Evolutionary conservation across 306 rosid species (phyloP).

Genomic region (Potentilla sterilis): DNA sequence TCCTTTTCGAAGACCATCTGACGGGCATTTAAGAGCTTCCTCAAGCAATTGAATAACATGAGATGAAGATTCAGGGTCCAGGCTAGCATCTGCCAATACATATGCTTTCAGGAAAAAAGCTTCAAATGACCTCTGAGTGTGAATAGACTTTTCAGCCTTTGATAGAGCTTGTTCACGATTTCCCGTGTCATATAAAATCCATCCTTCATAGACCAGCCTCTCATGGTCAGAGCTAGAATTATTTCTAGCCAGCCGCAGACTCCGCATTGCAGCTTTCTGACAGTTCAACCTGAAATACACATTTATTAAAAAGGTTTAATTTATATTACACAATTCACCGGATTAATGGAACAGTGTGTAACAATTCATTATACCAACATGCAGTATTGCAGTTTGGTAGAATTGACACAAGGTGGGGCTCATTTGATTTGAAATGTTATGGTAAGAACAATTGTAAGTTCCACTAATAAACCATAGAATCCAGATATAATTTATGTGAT

Average conservation of each 20-base stretch:
- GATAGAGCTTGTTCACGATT: constrained; percentile 62
- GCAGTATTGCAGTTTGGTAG: neutral
- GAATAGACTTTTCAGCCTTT: constrained; percentile 61
- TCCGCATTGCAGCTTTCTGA: constrained; percentile 79
- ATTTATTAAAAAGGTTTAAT: neutral
- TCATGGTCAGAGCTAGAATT: constrained; percentile 64
- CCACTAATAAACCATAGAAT: neutral
- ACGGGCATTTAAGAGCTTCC: constrained; percentile 84
- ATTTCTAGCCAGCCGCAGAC: constrained; percentile 75
- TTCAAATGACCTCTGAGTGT: constrained; percentile 72
- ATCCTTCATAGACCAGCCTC: constrained; percentile 82
- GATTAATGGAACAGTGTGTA: neutral
- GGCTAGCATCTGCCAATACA: constrained; percentile 60
- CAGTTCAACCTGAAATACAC: constrained; percentile 58
- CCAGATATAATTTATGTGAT: constrained; percentile 1
- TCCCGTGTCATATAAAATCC: constrained; percentile 85
- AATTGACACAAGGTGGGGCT: neutral
- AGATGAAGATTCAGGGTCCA: constrained; percentile 58
- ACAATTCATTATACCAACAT: neutral
- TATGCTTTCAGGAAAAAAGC: constrained; percentile 80
- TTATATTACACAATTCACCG: neutral
- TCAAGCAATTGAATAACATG: constrained; percentile 60
- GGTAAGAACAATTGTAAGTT: neutral
- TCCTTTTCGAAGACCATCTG: constrained; percentile 90
- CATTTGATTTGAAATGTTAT: neutral